Base-by-base conservation (phyloP, 257 asterid genomes). In the Ballota nigra region DNA sequence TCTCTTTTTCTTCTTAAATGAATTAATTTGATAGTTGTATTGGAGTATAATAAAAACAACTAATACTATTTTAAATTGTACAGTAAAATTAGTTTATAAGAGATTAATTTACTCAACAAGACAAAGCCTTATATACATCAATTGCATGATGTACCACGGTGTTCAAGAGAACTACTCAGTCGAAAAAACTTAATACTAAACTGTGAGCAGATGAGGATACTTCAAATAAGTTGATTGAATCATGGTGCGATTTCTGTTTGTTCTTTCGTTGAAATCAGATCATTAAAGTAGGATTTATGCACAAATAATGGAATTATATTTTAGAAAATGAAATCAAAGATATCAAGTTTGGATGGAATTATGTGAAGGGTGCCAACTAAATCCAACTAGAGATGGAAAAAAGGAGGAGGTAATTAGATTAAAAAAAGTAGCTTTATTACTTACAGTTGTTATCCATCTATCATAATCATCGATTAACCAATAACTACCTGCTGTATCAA, bases 321-420 rank as follows among this genome's bases (percentile, higher is more conserved):
- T 31, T n/a, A n/a, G 20, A 20, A 49, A 72, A 60, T 22, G 22
- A 51, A 61, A 43, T 23, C 12, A 34, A 19, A 52, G 24, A 49
- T 18, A 40, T 71, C 62, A 47, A 47, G 55, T 57, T 36, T 24
- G 78, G 67, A 52, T 59, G 58, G 34, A n/a, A 45, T 40, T 15
- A 23, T 38, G 13, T 69, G 41, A 56, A 78, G 80, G 71, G 57
- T 81, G 84, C 82, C 84, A 83, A 69, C 86, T 72, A 79, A 75
- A 81, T 69, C 77, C 83, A 82, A 76, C 82, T 73, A 41, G 61
- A 66, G 58, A 61, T 43, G 58, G n/a, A 38, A 19, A 55, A 13
- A 23, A 34, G 68, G 26, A n/a, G 29, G 29, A 26, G 8, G 47
- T 64, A 40, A 80, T 77, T 68, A 59, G 43, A 58, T 64, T 31